phyloP scores from a whole-genome alignment of 331 rosid species.

The Phaseolus coccineus region DNA sequence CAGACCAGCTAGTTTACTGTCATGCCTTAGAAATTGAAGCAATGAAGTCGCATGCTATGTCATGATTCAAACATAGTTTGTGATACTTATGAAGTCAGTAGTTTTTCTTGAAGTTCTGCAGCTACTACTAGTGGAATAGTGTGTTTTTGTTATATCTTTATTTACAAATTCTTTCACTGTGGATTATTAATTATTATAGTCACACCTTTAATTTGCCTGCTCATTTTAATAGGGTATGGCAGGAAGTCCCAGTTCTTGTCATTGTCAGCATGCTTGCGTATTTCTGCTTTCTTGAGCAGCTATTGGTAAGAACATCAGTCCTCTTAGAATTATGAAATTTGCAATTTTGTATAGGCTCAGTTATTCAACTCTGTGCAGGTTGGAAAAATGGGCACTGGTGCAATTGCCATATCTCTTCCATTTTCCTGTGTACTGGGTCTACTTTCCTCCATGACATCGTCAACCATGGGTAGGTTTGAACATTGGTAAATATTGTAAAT shows the following conservation, averaged over 20 bases:
- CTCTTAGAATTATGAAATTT: slow-evolving; percentile 26
- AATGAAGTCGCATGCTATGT: background rate
- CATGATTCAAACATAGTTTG: background rate
- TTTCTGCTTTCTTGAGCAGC: slow-evolving; percentile 97
- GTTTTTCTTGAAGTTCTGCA: slow-evolving; percentile 13
- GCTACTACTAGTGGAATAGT: background rate
- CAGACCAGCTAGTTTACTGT: background rate
- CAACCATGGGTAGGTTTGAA: slow-evolving; percentile 88
- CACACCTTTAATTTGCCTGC: slow-evolving; percentile 40
- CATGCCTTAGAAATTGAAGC: slow-evolving; percentile 19
- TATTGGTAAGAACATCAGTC: slow-evolving; percentile 70
- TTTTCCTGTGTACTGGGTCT: slow-evolving; percentile 96
- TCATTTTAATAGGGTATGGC: slow-evolving; percentile 77
- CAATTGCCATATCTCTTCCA: slow-evolving; percentile 95
- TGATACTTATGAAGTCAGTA: background rate
- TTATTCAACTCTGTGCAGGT: slow-evolving; percentile 63
- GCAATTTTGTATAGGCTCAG: slow-evolving; percentile 23
- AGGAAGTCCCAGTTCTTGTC: slow-evolving; percentile 96
- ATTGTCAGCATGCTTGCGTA: slow-evolving; percentile 98
- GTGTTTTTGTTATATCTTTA: background rate
- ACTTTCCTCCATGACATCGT: slow-evolving; percentile 94
- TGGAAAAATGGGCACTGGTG: slow-evolving; percentile 81
- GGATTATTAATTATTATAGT: slow-evolving; percentile 15
- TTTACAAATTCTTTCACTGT: slow-evolving; percentile 20
- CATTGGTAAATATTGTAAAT: slow-evolving; percentile 13